Base-by-base conservation (phyloP, 495 filamentous ascomycete species). In the Hyaloscypha hepaticicola region DNA sequence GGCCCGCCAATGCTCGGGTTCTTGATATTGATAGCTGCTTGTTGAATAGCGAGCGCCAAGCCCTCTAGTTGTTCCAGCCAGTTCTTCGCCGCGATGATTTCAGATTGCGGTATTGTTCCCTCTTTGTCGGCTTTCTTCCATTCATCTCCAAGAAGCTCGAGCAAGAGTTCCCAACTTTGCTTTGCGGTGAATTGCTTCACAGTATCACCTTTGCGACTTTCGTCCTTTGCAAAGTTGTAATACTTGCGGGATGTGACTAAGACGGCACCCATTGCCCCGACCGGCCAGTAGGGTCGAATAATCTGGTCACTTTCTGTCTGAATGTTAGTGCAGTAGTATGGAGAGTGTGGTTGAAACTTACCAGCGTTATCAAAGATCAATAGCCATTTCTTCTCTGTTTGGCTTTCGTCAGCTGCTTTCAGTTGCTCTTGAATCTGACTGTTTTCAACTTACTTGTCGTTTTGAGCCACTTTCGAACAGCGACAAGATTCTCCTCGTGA, bases 291-390 rank as follows among this genome's bases (percentile, higher is more conserved):
- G 8, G 14, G 16, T 16, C 22, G 16, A 41, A 66, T 28, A n/a
- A 58, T 25, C 26, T 55, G 22, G 16, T 56, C 33, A 6, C 59
- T 22, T 31, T 64, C 53, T 53, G 26, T 53, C 26, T 45, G 19
- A 45, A 45, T 45, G 38, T 45, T 16, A 45, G 38, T 45, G 8
- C 38, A 45, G 38, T 45, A 45, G 19, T 45, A 8, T 45, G 38
- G 38, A 45, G 8, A 45, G 8, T 45, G 38, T 45, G n/a, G n/a
- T 24, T 19, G 50, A 28, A 19, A 53, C 50, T 53, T 6, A 53
- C 50, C 66, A 16, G 60, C 64, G 41, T 69, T 69, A 31, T 69
- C 67, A 34, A 56, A 69, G 48, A 69, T 62, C n/a, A 66, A 16
- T 11, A 69, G 31, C 67, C 67, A 69, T n/a, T 45, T 60, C 21